Evolutionary conservation across 192 early-diverging fungal species (phyloP).

Genomic region (Entomortierella chlamydospora): DNA sequence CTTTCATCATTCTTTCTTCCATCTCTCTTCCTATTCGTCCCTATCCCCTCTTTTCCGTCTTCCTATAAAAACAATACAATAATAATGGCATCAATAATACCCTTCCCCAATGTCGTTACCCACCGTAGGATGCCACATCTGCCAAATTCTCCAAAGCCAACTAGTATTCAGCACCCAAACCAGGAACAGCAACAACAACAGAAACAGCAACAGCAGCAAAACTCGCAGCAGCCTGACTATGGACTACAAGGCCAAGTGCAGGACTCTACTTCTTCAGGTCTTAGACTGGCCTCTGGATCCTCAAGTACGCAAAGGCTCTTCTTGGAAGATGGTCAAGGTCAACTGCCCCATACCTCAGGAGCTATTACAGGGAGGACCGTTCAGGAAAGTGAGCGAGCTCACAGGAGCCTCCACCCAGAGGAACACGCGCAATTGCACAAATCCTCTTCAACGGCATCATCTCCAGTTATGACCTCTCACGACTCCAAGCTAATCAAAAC

Average conservation of each 20-base stretch:
- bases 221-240: constrained; percentile 2
- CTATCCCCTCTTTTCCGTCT: neutral
- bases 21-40: no score
- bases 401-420: neutral
- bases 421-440: neutral
- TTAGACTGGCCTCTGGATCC: neutral
- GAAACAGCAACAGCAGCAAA: constrained; percentile 16
- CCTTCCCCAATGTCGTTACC: constrained; percentile 41
- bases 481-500: constrained; percentile 37
- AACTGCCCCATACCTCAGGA: neutral
- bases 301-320: neutral
- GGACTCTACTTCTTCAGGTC: neutral
- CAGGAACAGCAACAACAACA: constrained; percentile 16
- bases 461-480: constrained; percentile 1
- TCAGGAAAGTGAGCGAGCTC: constrained; percentile 1
- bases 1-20: no score
- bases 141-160: constrained; percentile 12
- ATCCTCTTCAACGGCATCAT: constrained; percentile 5
- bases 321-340: neutral
- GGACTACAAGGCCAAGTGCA: neutral
- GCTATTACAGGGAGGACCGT: neutral
- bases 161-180: neutral
- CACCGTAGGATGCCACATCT: constrained; percentile 48
- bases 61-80: neutral
- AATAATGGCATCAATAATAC: constrained; percentile 40